A percentile compares a stretch with the other conserved stretches of the same genome.
phyloP scores from a whole-genome alignment of 257 asterid genomes.

The Anisodus acutangulus region DNA sequence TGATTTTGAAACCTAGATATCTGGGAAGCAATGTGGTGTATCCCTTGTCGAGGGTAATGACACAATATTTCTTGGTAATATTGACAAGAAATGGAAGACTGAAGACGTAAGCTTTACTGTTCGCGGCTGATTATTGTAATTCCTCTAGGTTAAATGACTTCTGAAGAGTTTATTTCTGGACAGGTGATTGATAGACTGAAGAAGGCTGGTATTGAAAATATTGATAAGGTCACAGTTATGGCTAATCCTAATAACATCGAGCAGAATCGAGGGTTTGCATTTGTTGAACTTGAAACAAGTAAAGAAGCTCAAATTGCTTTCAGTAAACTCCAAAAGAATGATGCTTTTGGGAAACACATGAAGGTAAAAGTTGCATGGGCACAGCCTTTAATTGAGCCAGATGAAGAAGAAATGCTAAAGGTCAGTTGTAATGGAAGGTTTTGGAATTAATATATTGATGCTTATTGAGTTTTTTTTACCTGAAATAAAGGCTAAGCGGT shows the following conservation, averaged over 20 bases:
- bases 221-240: conserved; percentile 62
- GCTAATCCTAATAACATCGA: conserved; percentile 55
- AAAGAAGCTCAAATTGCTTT: conserved; percentile 75
- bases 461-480: conserved; percentile 29
- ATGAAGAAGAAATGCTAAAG: conserved; percentile 67
- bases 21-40: conserved; percentile 65
- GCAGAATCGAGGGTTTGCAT: conserved; percentile 75
- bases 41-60: conserved; percentile 65
- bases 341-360: conserved; percentile 47
- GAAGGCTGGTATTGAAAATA: conserved; percentile 62
- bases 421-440: conserved; percentile 45
- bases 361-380: conserved; percentile 75
- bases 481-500: not conserved
- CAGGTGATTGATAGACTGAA: conserved; percentile 59
- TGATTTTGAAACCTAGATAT: conserved; percentile 49
- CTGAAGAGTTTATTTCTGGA: conserved; percentile 35
- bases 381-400: conserved; percentile 62
- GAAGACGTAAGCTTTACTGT: conserved; percentile 63
- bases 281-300: conserved; percentile 67
- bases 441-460: conserved; percentile 26
- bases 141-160: conserved; percentile 34
- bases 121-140: conserved; percentile 29
- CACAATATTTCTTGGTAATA: conserved; percentile 72
- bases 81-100: conserved; percentile 68
- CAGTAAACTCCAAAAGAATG: conserved; percentile 60